A percentile compares a stretch with the other conserved stretches of the same genome.
Conservation (phyloP, 2,329 filamentous ascomycete species). For the Scopulariopsis brevicaulis region DNA sequence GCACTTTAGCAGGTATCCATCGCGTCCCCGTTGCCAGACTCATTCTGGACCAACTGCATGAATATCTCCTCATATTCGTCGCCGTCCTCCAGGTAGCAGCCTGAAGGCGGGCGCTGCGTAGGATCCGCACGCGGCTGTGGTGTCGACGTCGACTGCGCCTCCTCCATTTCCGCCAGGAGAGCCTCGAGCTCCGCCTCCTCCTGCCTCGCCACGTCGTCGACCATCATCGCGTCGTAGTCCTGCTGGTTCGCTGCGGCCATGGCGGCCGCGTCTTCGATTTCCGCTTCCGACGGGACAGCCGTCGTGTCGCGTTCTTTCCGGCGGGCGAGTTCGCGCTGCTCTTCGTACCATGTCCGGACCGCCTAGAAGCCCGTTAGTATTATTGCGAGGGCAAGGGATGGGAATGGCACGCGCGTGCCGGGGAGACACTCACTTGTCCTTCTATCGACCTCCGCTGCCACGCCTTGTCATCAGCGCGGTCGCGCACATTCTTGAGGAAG, state of each 20-base stretch:
- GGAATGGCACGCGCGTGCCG: no score
- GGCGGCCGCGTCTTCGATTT: slow-evolving; percentile 31
- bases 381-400: neutral
- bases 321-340: slow-evolving; percentile 8
- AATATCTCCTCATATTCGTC: slow-evolving; percentile 55
- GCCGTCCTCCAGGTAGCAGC: slow-evolving; percentile 34
- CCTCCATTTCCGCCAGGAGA: slow-evolving; percentile 32
- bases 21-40: neutral
- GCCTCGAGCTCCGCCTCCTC: slow-evolving; percentile 49
- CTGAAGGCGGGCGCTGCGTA: slow-evolving; percentile 18
- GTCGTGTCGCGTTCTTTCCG: slow-evolving; percentile 4
- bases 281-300: slow-evolving; percentile 27
- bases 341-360: slow-evolving; percentile 8
- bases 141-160: slow-evolving; percentile 6
- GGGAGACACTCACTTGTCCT: slow-evolving; percentile 34
- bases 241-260: slow-evolving; percentile 10
- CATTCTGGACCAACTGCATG: slow-evolving; percentile 12
- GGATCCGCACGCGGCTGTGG: slow-evolving; percentile 10
- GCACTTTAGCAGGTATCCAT: slow-evolving; percentile 1
- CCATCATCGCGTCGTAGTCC: slow-evolving; percentile 36
- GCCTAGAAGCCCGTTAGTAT: neutral
- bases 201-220: slow-evolving; percentile 35
- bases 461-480: slow-evolving; percentile 45
- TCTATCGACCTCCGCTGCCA: slow-evolving; percentile 53
- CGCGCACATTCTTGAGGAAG: slow-evolving; percentile 58